Base-by-base conservation (phyloP, 495 filamentous ascomycete species). In the Aspergillus bertholletiae region DNA sequence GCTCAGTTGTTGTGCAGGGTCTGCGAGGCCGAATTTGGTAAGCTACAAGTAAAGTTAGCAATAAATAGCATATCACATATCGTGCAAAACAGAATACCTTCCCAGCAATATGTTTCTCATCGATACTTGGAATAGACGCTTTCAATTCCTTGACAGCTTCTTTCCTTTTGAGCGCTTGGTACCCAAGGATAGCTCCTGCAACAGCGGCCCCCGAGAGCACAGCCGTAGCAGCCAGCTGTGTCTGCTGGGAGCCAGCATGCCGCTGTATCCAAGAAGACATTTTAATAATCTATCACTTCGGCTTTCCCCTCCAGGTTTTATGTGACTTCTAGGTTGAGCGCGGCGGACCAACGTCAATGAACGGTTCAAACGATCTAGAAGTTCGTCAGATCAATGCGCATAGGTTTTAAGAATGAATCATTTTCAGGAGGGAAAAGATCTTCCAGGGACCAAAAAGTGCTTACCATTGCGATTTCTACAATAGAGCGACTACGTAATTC, bases 151-250 rank as follows among this genome's bases (percentile, higher is more conserved):
- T 73, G 6, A 92, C 71, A 24, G 82, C 82, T 57, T 83, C 81
- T 60, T 79, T 80, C 37, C 85, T 69, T 46, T 75, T 78, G 34
- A 88, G 75, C 50, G 79, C 78, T 62, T 94, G 89, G 58, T 85
- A 88, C 40, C 86, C 83, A 48, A 89, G 74, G 34, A 96, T 85
- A 11, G 83, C 77, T 35, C 81, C 77, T 9, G 88, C 89, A 24
- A 89, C 88, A 26, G 88, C 80, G 32, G 84, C 83, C 21, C 88
- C 89, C 0, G 89, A 92, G 5, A 89, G 71, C 6, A 92, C 72
- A 5, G 90, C 90, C 0, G 89, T 90, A 15, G 88, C 83, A 20
- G 83, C 84, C 46, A 96, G 78, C 69, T 93, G 91, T 3, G 77
- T 75, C 56, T 76, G 71, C 40, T 81, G 78, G 17, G 79, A 78